A percentile compares a stretch with the other conserved stretches of the same genome.
Conservation (phyloP, 768 basidiomycete species). For the Rhodocollybia butyracea region DNA sequence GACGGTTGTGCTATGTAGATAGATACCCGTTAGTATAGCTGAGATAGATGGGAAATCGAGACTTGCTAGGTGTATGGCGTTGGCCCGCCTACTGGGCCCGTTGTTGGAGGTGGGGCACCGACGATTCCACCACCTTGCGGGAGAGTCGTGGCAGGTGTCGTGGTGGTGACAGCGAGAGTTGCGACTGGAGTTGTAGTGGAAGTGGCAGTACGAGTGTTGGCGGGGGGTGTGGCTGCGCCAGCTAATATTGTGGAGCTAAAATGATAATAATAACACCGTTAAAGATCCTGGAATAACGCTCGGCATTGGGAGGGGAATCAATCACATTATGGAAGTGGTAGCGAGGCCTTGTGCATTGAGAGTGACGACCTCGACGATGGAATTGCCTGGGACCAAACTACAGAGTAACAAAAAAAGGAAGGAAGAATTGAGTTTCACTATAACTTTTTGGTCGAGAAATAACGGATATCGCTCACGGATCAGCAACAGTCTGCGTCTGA, state of each 20-base stretch:
- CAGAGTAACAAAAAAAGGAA: not conserved
- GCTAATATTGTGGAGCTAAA: not conserved
- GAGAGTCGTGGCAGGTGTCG: not conserved
- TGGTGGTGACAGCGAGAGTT: not conserved
- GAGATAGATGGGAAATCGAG: not conserved
- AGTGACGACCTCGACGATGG: slow-evolving; percentile 6
- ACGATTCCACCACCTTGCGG: slow-evolving; percentile 4
- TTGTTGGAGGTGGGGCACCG: not conserved
- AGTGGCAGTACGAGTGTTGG: not conserved
- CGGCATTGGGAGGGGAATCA: not conserved
- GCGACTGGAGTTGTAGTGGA: not conserved
- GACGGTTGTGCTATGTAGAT: slow-evolving; percentile 8
- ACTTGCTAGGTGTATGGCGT: slow-evolving; percentile 12
- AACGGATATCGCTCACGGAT: not conserved
- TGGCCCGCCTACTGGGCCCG: not conserved
- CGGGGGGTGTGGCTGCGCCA: not conserved
- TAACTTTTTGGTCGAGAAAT: not conserved
- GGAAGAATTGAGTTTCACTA: too few species aligned
- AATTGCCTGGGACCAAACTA: not conserved
- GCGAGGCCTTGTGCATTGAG: not conserved
- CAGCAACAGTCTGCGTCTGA: slow-evolving; percentile 2
- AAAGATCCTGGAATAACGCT: not conserved
- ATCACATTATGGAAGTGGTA: slow-evolving; percentile 2
- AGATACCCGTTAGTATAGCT: not conserved
- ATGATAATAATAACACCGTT: not conserved